Evolutionary conservation across 1,284 basidiomycete genomes (phyloP).

Genomic region (Rhodotorula sp.): DNA sequence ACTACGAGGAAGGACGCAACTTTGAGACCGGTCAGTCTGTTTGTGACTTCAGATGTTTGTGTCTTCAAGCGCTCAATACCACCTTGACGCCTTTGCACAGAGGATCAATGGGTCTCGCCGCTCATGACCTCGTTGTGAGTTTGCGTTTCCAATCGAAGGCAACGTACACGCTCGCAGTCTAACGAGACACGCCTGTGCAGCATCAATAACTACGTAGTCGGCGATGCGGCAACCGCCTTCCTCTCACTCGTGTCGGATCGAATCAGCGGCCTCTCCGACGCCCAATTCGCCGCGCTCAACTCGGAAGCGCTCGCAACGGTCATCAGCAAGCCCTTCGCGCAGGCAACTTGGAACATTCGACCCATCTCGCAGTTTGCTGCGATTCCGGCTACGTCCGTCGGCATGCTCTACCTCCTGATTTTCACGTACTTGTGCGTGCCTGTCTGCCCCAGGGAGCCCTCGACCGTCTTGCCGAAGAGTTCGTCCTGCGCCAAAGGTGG

Average conservation of each 20-base stretch:
- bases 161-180: conserved; percentile 5
- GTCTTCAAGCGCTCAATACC: background rate
- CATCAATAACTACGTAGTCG: conserved; percentile 6
- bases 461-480: background rate
- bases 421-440: conserved; percentile 31
- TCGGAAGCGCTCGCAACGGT: conserved; percentile 30
- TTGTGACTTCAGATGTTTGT: background rate
- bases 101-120: conserved; percentile 46
- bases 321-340: conserved; percentile 43
- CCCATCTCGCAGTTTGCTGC: conserved; percentile 47
- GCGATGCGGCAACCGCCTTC: conserved; percentile 36
- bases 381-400: conserved; percentile 46
- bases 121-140: conserved; percentile 38
- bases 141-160: background rate
- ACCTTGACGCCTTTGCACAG: background rate
- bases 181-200: background rate
- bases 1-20: conserved; percentile 47
- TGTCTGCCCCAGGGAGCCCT: background rate
- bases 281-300: conserved; percentile 32
- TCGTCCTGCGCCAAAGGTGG: too few relatives aligned
- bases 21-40: conserved; percentile 41
- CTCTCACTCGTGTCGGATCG: conserved; percentile 40
- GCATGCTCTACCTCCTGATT: conserved; percentile 46
- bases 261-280: conserved; percentile 19
- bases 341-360: conserved; percentile 44